A percentile compares a stretch with the other conserved stretches of the same genome.
Conservation (phyloP, 2,329 filamentous ascomycete species). For the Botrytis tulipae region DNA sequence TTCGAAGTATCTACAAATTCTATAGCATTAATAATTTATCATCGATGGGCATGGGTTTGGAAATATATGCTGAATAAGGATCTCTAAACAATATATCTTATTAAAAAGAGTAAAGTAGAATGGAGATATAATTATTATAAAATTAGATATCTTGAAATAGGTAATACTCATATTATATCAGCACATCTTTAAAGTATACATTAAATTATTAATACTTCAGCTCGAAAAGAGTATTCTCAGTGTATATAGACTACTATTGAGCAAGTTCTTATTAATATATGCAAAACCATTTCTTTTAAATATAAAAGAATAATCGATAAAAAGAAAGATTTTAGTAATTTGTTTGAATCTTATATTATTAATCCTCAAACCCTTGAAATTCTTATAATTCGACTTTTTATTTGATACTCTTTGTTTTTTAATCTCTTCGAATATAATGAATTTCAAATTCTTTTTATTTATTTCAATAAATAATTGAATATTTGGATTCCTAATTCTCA, state of each 20-base stretch:
- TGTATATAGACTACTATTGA: background rate
- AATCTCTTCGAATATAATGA: background rate
- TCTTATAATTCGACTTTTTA: background rate
- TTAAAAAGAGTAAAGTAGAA: no score
- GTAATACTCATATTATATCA: background rate
- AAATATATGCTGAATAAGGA: no score
- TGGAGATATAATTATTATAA: background rate
- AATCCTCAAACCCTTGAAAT: background rate
- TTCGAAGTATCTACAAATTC: no score
- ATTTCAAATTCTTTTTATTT: background rate
- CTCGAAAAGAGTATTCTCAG: background rate
- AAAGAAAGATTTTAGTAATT: background rate
- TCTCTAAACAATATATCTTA: no score
- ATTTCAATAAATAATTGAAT: background rate
- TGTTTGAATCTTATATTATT: background rate
- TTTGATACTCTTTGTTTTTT: background rate
- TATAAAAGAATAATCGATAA: background rate
- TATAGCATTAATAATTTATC: no score
- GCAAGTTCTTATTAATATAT: background rate
- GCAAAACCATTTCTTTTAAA: background rate
- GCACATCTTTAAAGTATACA: background rate
- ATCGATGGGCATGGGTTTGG: no score
- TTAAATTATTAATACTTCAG: background rate
- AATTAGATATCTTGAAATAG: background rate
- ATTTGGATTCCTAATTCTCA: background rate